A percentile compares a stretch with the other conserved stretches of the same genome.
Conservation (phyloP, 148 eudicot species). For the Rhododendron williamsianum region DNA sequence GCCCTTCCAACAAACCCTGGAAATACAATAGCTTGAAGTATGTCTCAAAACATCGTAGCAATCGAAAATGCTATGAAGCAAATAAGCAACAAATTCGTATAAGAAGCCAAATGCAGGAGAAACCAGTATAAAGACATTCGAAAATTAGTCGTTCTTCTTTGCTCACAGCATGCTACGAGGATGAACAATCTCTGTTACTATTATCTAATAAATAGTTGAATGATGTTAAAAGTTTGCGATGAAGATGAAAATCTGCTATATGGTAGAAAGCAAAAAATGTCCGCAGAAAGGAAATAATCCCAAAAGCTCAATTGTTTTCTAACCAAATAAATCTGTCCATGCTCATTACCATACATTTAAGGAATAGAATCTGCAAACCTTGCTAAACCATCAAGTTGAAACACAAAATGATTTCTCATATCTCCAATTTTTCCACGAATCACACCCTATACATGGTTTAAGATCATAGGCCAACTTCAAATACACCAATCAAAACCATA, state of each 20-base stretch:
- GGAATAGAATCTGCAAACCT: too few relatives aligned
- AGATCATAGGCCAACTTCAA: background rate
- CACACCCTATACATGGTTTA: background rate
- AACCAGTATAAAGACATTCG: slow-evolving; percentile 2
- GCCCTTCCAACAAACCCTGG: slow-evolving; percentile 90
- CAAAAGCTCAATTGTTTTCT: background rate
- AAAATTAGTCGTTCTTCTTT: background rate
- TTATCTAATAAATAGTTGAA: background rate
- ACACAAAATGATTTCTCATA: too few relatives aligned
- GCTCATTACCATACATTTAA: background rate
- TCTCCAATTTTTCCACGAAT: too few relatives aligned
- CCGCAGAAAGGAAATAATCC: background rate
- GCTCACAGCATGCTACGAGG: background rate
- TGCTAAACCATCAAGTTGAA: too few relatives aligned
- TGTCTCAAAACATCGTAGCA: background rate
- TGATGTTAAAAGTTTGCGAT: background rate
- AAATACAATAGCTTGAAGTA: slow-evolving; percentile 10
- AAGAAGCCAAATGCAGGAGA: background rate
- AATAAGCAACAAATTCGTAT: background rate
- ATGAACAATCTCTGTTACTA: background rate
- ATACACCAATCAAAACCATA: background rate
- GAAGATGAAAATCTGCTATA: background rate
- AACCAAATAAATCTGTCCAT: background rate
- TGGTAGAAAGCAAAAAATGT: background rate
- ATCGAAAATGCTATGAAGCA: slow-evolving; percentile 2